Percentiles rank a stretch among this genome's conserved stretches.
These are phyloP conservation scores for Fusarium sp. DNA, from an alignment of 2,329 filamentous ascomycete species.

Conservation along the genomic window DNA sequence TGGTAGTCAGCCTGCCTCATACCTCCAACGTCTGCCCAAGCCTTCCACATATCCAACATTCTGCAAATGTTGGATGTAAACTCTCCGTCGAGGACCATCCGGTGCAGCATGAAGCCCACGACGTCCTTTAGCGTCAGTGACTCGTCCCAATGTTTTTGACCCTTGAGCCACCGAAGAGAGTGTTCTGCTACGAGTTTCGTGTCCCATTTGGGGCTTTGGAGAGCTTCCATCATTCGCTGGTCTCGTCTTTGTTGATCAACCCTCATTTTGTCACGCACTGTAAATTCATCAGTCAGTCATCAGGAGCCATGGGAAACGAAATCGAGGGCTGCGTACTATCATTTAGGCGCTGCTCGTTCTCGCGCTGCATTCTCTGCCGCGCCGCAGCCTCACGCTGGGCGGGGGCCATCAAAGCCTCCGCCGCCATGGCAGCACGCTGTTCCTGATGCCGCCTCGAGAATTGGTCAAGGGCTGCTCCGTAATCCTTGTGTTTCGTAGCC, in stretches of 20 bases:
- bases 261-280: conserved; percentile 62
- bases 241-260: conserved; percentile 61
- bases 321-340: conserved; percentile 58
- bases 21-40: conserved; percentile 70
- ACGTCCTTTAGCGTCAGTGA: conserved; percentile 55
- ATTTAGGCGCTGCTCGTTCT: conserved; percentile 62
- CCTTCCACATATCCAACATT: conserved; percentile 68
- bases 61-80: conserved; percentile 59
- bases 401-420: conserved; percentile 62
- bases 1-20: conserved; percentile 65
- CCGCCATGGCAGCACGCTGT: conserved; percentile 58
- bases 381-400: conserved; percentile 59
- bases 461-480: conserved; percentile 51
- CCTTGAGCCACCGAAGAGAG: conserved; percentile 62
- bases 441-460: conserved; percentile 58
- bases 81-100: conserved; percentile 66
- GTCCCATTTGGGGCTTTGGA: conserved; percentile 70
- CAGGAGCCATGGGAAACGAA: neutral
- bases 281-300: conserved; percentile 1
- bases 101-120: conserved; percentile 64
- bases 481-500: conserved; percentile 61
- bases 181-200: conserved; percentile 63
- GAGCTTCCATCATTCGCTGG: conserved; percentile 63
- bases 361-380: conserved; percentile 59
- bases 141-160: conserved; percentile 45